A percentile compares a stretch with the other conserved stretches of the same genome.
These are phyloP conservation scores for Bonia amplexicaulis DNA, from an alignment of 176 grass and related monocot genomes.

Conservation along the genomic window DNA sequence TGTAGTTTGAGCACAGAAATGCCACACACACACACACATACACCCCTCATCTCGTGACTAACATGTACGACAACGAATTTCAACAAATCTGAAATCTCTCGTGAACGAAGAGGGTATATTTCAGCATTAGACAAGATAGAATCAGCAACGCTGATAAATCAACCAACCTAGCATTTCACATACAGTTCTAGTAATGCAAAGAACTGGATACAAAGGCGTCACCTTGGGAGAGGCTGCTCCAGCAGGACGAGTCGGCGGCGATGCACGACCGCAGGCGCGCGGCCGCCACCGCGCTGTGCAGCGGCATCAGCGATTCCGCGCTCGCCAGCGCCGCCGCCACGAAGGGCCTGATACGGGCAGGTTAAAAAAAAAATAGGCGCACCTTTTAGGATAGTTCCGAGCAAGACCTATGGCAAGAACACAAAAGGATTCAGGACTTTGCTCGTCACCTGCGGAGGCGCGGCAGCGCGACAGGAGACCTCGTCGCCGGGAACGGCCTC, in stretches of 20 bases:
- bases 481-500: constrained; percentile 8
- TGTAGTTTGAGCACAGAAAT: not conserved
- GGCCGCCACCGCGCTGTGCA: constrained; percentile 62
- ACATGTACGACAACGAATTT: not conserved
- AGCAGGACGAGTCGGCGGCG: constrained; percentile 54
- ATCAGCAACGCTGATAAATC: not conserved
- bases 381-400: not conserved
- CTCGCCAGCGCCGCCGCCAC: constrained; percentile 35
- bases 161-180: not conserved
- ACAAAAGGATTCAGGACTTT: not conserved
- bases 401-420: not conserved
- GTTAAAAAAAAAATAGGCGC: not conserved
- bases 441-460: constrained; percentile 43
- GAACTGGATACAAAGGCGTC: not conserved
- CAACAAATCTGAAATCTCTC: not conserved
- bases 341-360: constrained; percentile 6
- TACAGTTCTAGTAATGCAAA: not conserved
- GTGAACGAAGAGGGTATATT: not conserved
- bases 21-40: too few species aligned
- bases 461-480: not conserved
- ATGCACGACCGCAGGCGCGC: constrained; percentile 66
- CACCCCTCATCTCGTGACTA: not conserved
- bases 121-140: not conserved
- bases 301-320: constrained; percentile 56
- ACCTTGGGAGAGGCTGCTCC: constrained; percentile 82